phyloP scores from a whole-genome alignment of 768 basidiomycete genomes.

The Hirschioporus abietinus region DNA sequence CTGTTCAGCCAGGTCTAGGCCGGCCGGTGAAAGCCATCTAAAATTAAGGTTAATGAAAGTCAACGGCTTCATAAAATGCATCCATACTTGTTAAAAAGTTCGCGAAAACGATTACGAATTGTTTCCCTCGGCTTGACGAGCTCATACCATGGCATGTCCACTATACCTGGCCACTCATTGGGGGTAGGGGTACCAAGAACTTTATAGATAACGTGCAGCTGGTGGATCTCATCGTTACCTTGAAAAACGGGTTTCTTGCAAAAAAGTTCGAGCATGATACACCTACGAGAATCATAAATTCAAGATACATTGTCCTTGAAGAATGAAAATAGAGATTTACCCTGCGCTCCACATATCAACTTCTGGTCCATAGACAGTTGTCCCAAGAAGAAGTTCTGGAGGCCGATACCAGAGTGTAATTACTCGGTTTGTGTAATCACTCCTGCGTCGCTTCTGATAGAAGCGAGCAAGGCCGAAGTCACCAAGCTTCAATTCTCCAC shows the following conservation, averaged over 20 bases:
- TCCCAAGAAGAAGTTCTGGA: constrained; percentile 91
- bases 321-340: constrained; percentile 33
- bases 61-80: not conserved
- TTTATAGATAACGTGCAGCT: constrained; percentile 89
- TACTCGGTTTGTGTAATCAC: constrained; percentile 98
- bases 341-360: constrained; percentile 99
- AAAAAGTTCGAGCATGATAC: constrained; percentile 98
- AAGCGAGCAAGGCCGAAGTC: constrained; percentile 98
- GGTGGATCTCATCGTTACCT: constrained; percentile 96
- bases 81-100: constrained; percentile 76
- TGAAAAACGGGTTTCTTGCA: constrained; percentile 97
- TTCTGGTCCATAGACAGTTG: constrained; percentile 93
- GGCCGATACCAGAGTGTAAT: constrained; percentile 99
- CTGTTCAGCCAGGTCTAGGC: constrained; percentile 79
- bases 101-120: constrained; percentile 71
- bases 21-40: constrained; percentile 85
- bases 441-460: constrained; percentile 84
- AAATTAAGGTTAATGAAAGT: not conserved
- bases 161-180: constrained; percentile 77
- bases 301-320: not conserved
- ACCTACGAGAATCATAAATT: constrained; percentile 43
- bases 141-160: constrained; percentile 94
- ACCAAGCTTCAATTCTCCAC: constrained; percentile 90
- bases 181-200: constrained; percentile 85
- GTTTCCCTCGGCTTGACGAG: constrained; percentile 86